Evolutionary conservation across 2,329 filamentous ascomycete genomes (phyloP).

Genomic region (Drechslera avenae): DNA sequence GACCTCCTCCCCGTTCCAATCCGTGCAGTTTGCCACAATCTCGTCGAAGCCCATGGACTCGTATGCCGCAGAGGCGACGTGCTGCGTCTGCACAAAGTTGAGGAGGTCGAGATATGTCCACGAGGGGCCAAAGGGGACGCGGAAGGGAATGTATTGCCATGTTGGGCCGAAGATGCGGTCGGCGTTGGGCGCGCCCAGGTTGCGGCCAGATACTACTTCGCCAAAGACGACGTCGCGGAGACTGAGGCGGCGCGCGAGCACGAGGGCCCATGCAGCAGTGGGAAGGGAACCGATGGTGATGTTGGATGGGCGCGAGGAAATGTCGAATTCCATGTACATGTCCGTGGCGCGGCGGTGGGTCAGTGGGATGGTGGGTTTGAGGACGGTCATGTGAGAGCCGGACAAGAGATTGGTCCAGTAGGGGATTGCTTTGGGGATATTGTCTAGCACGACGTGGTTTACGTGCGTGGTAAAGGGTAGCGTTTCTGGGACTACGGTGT

Average conservation of each 20-base stretch:
- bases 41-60: conserved; percentile 47
- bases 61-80: conserved; percentile 38
- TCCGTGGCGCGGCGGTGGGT: conserved; percentile 35
- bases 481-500: conserved; percentile 31
- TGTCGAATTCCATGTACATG: conserved; percentile 43
- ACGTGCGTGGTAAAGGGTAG: conserved; percentile 56
- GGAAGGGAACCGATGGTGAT: conserved; percentile 68
- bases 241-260: conserved; percentile 61
- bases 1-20: conserved; percentile 35
- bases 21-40: conserved; percentile 44
- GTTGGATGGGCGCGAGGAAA: conserved; percentile 55
- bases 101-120: conserved; percentile 51
- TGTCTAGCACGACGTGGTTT: conserved; percentile 46
- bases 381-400: conserved; percentile 57
- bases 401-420: conserved; percentile 67
- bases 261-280: conserved; percentile 70
- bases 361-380: conserved; percentile 42
- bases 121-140: conserved; percentile 59
- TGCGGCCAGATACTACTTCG: conserved; percentile 69
- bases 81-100: conserved; percentile 44
- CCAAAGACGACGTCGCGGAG: conserved; percentile 67
- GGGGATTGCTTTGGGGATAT: conserved; percentile 55
- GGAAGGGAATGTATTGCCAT: conserved; percentile 70
- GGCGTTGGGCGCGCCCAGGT: conserved; percentile 60
- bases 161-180: conserved; percentile 67